Base-by-base conservation (phyloP, 306 rosid genomes). In the Cicer judaicum region DNA sequence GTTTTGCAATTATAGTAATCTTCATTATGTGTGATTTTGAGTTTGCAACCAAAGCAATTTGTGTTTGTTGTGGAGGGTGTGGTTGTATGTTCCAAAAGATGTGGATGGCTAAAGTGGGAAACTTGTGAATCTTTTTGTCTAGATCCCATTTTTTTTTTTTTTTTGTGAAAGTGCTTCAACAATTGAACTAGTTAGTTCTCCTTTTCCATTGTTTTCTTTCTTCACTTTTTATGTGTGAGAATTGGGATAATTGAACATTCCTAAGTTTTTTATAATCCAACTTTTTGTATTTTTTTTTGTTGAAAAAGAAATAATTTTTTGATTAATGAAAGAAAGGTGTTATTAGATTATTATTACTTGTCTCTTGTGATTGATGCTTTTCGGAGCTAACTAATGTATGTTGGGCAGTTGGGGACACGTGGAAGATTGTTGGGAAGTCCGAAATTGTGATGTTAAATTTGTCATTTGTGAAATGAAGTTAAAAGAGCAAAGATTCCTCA, bases 91-190 rank as follows among this genome's bases (percentile, higher is more conserved):
- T 78, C 79, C 59, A 87, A 21, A 29, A 85, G 79, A 76, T 87
- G 92, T 67, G 86, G 87, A 61, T 89, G 95, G 81, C 89, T 85
- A 50, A 89, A 87, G 81, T 89, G 95, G 62, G 70, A 50, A 71
- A 82, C 68, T 34, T n/a, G 70, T 57, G 72, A 80, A 64, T 77
- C 61, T 60, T 54, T 75, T 12, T 75, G 52, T 9, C 43, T 6
- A 68, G 71, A 75, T 70, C 12, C 84, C 86, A 85, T 80, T 34
- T 19, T 43, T 34, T 13, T 57, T 74, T 47, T 41, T 38, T 42
- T 65, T 66, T 69, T 15, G 65, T 40, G 47, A 43, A 41, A 66
- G 62, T 42, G 54, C 8, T 50, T 65, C 2, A 36, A 46, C 19
- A 47, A 47, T 60, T 39, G 53, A 39, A 14, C 64, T 40, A 44